Percentiles rank a stretch among this genome's conserved stretches.
These are phyloP conservation scores for Castanea sativa DNA, from an alignment of 306 rosid species.

Conservation along the genomic window DNA sequence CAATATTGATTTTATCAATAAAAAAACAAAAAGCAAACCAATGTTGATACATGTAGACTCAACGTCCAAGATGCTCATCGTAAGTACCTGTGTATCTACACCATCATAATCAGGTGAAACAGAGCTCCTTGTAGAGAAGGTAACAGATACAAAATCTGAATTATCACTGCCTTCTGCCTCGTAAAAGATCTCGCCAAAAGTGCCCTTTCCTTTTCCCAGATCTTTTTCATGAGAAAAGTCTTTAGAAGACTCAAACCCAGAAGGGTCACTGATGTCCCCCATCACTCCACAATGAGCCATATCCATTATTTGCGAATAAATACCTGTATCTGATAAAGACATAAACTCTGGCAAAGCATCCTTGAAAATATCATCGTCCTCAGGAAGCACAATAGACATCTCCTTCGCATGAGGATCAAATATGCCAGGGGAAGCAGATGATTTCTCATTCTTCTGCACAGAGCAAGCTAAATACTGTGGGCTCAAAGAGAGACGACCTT, in stretches of 20 bases:
- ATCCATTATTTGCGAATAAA: constrained; percentile 42
- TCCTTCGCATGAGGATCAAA: constrained; percentile 50
- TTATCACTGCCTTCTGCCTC: constrained; percentile 71
- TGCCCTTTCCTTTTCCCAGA: constrained; percentile 43
- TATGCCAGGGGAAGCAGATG: constrained; percentile 34
- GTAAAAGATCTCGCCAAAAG: constrained; percentile 60
- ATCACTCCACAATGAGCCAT: constrained; percentile 32
- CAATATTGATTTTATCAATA: not conserved
- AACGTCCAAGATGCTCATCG: constrained; percentile 17
- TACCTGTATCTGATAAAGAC: constrained; percentile 55
- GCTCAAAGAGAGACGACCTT: constrained; percentile 54
- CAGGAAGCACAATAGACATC: constrained; percentile 38
- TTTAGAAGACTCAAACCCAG: constrained; percentile 56
- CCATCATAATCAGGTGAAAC: constrained; percentile 81
- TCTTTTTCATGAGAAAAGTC: constrained; percentile 55
- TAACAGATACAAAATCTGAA: constrained; percentile 70
- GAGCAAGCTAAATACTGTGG: constrained; percentile 86
- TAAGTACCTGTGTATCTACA: constrained; percentile 83
- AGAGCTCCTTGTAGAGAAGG: constrained; percentile 66
- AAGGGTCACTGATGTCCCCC: constrained; percentile 26
- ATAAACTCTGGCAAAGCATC: constrained; percentile 92
- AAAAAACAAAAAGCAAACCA: constrained; percentile 1
- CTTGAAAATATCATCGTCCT: constrained; percentile 72
- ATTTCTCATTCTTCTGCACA: constrained; percentile 54
- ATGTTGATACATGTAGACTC: constrained; percentile 2